phyloP scores from a whole-genome alignment of 1,139 yeast genomes.

The Saccharomycopsis hybrid region DNA sequence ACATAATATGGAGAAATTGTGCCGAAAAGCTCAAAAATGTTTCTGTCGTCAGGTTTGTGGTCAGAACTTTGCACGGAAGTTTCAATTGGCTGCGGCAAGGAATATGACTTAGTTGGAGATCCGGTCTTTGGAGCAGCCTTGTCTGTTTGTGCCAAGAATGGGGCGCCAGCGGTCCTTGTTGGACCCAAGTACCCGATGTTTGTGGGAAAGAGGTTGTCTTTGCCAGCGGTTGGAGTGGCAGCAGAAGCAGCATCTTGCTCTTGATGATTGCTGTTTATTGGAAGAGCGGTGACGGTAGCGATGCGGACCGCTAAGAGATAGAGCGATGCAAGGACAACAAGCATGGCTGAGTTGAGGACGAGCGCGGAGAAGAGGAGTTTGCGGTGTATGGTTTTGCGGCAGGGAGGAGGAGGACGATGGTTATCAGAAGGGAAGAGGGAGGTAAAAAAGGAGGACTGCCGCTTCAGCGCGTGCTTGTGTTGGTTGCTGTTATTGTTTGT shows the following conservation, averaged over 20 bases:
- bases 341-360: constrained; percentile 5
- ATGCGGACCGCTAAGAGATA: constrained; percentile 4
- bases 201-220: constrained; percentile 11
- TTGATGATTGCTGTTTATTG: background rate
- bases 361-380: background rate
- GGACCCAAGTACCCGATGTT: constrained; percentile 22
- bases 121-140: constrained; percentile 18
- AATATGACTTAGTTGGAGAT: constrained; percentile 7
- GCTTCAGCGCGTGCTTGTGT: too few relatives aligned
- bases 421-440: too few relatives aligned
- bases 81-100: constrained; percentile 22
- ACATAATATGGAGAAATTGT: constrained; percentile 45
- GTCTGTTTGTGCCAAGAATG: constrained; percentile 23
- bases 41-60: constrained; percentile 22
- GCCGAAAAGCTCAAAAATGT: constrained; percentile 39
- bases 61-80: constrained; percentile 21
- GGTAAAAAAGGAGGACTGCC: too few relatives aligned
- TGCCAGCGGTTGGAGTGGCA: background rate
- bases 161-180: constrained; percentile 22
- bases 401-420: too few relatives aligned
- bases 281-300: constrained; percentile 10
- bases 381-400: background rate
- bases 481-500: too few relatives aligned
- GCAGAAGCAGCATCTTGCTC: background rate
- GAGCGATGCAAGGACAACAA: constrained; percentile 2